phyloP scores from a whole-genome alignment of 768 basidiomycete species.

The Amanita inopinata region DNA sequence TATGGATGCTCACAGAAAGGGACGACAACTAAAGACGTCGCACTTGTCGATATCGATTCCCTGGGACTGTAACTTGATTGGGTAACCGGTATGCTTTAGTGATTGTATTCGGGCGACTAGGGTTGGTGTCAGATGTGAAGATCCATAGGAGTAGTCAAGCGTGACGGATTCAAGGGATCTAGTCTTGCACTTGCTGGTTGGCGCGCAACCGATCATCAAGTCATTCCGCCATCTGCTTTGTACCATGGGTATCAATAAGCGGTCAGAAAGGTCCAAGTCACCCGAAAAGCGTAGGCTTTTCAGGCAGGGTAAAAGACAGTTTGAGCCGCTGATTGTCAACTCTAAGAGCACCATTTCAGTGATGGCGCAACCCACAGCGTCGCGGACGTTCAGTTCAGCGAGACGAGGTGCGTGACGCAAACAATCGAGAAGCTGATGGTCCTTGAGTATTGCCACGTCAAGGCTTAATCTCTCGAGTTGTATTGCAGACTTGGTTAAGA shows the following conservation, averaged over 20 bases:
- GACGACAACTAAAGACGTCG: neutral
- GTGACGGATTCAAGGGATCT: neutral
- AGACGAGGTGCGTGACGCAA: neutral
- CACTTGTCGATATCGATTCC: neutral
- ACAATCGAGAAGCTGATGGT: neutral
- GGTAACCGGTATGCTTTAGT: neutral
- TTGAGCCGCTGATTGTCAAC: neutral
- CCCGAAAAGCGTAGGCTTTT: neutral
- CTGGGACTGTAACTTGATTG: neutral
- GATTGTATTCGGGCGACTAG: neutral
- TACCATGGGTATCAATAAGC: slow-evolving; percentile 2
- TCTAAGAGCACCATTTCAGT: neutral
- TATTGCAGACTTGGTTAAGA: neutral
- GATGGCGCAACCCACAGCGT: neutral
- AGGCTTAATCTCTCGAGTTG: neutral
- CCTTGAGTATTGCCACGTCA: neutral
- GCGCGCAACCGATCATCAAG: neutral
- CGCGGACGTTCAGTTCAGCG: neutral
- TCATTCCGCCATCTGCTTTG: neutral
- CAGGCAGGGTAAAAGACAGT: neutral
- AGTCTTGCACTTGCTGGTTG: too few species aligned
- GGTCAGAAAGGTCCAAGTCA: neutral
- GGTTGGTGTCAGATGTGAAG: neutral
- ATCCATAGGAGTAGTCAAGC: slow-evolving; percentile 1
- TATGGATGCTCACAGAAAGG: neutral